Evolutionary conservation across 2,329 filamentous ascomycete species (phyloP).

Genomic region (Ascocoryne sarcoides): DNA sequence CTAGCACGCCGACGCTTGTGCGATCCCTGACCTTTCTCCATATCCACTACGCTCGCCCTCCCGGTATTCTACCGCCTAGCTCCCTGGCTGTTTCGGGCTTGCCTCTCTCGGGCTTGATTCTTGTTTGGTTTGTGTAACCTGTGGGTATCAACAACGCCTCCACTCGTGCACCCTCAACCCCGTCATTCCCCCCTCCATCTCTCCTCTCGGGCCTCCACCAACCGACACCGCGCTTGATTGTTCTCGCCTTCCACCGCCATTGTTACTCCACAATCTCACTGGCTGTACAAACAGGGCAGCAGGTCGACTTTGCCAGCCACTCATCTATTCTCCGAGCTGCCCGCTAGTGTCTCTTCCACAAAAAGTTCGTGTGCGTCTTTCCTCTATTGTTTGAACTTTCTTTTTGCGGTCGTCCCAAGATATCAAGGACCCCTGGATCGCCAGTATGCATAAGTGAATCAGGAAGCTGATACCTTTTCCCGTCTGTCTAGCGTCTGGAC

Average conservation of each 20-base stretch:
- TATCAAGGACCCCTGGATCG: conserved; percentile 6
- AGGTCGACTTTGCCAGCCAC: not conserved
- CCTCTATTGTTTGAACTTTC: not conserved
- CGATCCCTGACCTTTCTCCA: not conserved
- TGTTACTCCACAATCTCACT: not conserved
- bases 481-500: conserved; percentile 10
- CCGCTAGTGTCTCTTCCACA: not conserved
- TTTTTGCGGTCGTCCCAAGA: not conserved
- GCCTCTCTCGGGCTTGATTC: not conserved
- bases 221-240: no score
- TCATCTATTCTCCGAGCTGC: not conserved
- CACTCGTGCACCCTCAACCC: not conserved
- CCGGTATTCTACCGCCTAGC: not conserved
- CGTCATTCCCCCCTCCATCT: no score
- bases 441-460: conserved; percentile 11
- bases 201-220: no score
- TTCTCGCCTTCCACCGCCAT: no score
- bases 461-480: conserved; percentile 12
- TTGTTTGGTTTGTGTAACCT: not conserved
- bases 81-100: not conserved
- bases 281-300: not conserved
- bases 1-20: no score
- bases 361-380: not conserved
- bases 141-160: not conserved
- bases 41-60: not conserved